phyloP scores from a whole-genome alignment of 306 rosid genomes.

The Carpinus fangiana region DNA sequence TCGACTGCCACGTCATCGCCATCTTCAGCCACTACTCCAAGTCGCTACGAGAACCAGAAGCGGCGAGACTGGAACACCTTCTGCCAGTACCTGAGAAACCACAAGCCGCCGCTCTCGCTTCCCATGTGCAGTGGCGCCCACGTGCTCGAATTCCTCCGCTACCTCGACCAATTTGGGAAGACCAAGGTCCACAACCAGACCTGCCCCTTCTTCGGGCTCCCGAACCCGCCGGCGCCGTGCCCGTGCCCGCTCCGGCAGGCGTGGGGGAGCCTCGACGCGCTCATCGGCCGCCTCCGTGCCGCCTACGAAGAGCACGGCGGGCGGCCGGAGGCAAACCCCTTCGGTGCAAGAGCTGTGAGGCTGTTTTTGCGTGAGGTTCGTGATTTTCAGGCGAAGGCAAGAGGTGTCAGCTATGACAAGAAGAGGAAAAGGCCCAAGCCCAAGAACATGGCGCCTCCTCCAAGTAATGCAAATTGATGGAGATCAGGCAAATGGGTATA shows the following conservation, averaged over 20 bases:
- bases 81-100: constrained; percentile 86
- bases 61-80: constrained; percentile 95
- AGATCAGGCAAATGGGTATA: constrained; percentile 2
- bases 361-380: constrained; percentile 83
- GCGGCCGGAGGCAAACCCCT: constrained; percentile 59
- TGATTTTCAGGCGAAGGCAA: constrained; percentile 81
- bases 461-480: neutral
- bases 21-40: constrained; percentile 44
- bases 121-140: constrained; percentile 71
- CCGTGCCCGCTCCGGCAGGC: constrained; percentile 95
- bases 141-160: constrained; percentile 85
- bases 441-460: constrained; percentile 8
- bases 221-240: constrained; percentile 84
- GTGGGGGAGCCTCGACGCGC: constrained; percentile 97
- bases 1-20: constrained; percentile 5
- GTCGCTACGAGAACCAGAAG: constrained; percentile 93
- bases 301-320: constrained; percentile 89
- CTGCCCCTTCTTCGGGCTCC: constrained; percentile 87
- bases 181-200: constrained; percentile 79
- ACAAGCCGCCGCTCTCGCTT: constrained; percentile 66
- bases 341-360: constrained; percentile 71
- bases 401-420: constrained; percentile 94
- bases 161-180: constrained; percentile 90
- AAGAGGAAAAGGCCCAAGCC: constrained; percentile 83
- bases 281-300: constrained; percentile 90